Conservation (phyloP, 345 rosid genomes). For the Populus tremula region DNA sequence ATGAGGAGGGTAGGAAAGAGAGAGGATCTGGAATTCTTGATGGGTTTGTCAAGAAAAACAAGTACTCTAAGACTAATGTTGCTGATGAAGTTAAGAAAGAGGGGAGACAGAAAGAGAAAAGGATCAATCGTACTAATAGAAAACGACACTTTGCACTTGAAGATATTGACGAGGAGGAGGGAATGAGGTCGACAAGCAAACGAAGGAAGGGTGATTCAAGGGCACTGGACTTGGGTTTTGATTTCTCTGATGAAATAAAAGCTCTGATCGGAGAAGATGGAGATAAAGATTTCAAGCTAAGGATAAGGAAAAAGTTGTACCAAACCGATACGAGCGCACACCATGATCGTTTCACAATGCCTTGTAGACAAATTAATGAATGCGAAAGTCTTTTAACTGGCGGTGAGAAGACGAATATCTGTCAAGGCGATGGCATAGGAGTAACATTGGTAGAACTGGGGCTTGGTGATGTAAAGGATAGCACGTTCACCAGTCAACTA, state of each 20-base stretch:
- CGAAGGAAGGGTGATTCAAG: neutral
- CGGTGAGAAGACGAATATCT: neutral
- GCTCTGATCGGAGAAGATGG: neutral
- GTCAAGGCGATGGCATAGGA: neutral
- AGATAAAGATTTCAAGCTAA: neutral
- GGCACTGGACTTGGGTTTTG: neutral
- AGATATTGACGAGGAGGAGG: neutral
- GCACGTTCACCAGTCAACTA: neutral
- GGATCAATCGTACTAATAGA: neutral
- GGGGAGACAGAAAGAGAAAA: neutral
- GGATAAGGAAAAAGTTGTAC: neutral
- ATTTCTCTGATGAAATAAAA: neutral
- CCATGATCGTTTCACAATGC: neutral
- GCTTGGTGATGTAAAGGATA: neutral
- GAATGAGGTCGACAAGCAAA: neutral
- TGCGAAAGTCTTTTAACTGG: neutral
- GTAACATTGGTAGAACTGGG: neutral
- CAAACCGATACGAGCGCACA: neutral
- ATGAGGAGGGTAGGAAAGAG: too few species aligned
- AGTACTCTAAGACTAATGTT: too few species aligned
- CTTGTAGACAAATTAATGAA: neutral
- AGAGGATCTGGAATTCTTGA: too few species aligned
- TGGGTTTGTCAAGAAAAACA: too few species aligned
- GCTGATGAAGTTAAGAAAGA: too few species aligned
- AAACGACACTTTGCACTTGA: neutral